Evolutionary conservation across 1,284 basidiomycete genomes (phyloP), one percentile per base, ranked within the genome.

Genomic region (Amylostereum chailletii): DNA sequence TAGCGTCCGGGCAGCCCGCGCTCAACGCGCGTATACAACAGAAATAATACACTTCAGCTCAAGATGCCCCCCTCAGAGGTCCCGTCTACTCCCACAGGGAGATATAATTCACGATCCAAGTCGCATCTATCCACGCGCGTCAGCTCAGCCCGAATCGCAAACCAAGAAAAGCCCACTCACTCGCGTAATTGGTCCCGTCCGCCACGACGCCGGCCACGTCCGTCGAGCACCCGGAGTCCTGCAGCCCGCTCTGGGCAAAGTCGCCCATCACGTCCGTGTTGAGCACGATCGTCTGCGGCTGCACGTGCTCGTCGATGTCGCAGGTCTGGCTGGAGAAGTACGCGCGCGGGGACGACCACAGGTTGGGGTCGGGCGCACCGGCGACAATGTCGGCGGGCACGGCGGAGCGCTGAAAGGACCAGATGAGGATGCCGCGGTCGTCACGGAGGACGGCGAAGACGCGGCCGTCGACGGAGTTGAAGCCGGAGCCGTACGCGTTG

Each of bases 401-500:
- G 5, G 70, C 62, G 32, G 58, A 60, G 38, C 90, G 77, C 32
- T 75, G 57, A 71, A 91, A 92, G 62, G 79, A 80, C 86, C 89
- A 95, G 43, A 93, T 74, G 46, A 71, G 75, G 63, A 95, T 82
- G 4, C 86, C 90, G 4, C 65, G 60, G 32, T 60, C 59, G 57
- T 85, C 76, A 81, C 87, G 86, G 34, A 81, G 64, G 65, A 86
- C 83, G 1, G 79, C 89, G 57, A 72, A 90, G 26, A 92, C 86
- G 11, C 90, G 90, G 7, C 91, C 91, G 1, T 71, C 70, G 9
- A 60, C 61, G 10, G 55, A 58, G 66, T 92, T 91, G 71, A 92
- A 90, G 3, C 71, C 72, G 47, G 75, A 66, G 1, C 90, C 90
- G 55, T 81, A 94, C 5, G 79, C 79, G 8, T 63, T 63, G 10